phyloP scores from a whole-genome alignment of 257 asterid genomes.

The Solanum paucissectum region DNA sequence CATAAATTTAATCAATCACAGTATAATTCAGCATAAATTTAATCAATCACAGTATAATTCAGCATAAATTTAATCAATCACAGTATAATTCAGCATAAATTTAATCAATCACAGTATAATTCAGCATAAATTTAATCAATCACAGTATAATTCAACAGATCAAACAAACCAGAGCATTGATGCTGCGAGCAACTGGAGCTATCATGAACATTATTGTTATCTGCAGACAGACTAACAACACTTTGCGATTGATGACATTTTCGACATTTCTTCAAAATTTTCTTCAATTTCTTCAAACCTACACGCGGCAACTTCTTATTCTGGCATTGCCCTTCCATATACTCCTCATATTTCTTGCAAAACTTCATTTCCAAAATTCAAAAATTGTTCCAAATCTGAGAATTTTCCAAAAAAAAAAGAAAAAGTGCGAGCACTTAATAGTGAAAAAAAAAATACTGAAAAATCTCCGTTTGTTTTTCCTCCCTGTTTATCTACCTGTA shows the following conservation, averaged over 20 bases:
- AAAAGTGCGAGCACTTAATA: not conserved
- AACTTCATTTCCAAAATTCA: conserved; percentile 50
- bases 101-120: not conserved
- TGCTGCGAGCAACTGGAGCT: conserved; percentile 39
- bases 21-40: no score
- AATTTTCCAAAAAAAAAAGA: not conserved
- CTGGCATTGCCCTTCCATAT: conserved; percentile 54
- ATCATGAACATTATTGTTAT: not conserved
- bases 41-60: no score
- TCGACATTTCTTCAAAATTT: conserved; percentile 65
- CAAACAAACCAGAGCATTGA: conserved; percentile 53
- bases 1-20: not conserved
- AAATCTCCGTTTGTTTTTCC: not conserved
- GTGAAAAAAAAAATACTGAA: not conserved
- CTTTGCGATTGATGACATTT: conserved; percentile 14
- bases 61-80: not conserved
- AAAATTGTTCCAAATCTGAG: not conserved
- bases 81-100: not conserved
- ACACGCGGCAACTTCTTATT: conserved; percentile 61
- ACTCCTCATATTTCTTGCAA: conserved; percentile 88
- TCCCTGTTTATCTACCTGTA: not conserved
- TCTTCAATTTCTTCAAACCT: conserved; percentile 79
- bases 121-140: not conserved
- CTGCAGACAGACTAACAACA: not conserved
- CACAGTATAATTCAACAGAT: not conserved